Percentiles rank a stretch among this genome's conserved stretches.
These are phyloP conservation scores for Leptographium procerum DNA, from an alignment of 2,329 filamentous ascomycete genomes.

Conservation along the genomic window DNA sequence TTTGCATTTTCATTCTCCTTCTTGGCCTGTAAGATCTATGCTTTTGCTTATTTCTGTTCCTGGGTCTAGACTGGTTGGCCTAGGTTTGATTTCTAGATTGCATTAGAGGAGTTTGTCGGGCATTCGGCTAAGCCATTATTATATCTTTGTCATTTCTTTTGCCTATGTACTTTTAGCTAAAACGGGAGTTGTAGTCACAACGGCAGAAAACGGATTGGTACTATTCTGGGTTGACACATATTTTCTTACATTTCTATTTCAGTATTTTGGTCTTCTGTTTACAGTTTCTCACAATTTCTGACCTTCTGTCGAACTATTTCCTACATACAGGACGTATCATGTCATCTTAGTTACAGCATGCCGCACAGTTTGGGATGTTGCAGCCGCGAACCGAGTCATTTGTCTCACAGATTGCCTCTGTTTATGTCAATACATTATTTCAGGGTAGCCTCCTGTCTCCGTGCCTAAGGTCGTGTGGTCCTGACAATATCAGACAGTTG, in stretches of 20 bases:
- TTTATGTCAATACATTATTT: too few relatives aligned
- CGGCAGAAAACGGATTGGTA: background rate
- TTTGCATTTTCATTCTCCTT: background rate
- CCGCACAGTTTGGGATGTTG: too few relatives aligned
- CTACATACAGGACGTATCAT: background rate
- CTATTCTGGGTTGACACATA: background rate
- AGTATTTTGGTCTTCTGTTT: background rate
- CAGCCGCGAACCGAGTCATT: too few relatives aligned
- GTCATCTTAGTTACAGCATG: background rate
- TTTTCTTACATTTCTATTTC: background rate
- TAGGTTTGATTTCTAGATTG: background rate
- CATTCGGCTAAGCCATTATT: background rate
- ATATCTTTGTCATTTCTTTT: background rate
- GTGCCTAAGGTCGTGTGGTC: too few relatives aligned
- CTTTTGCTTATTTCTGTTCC: background rate
- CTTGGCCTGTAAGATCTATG: background rate
- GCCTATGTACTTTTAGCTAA: background rate
- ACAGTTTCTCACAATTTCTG: background rate
- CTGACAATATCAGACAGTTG: too few relatives aligned
- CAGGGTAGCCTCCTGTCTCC: too few relatives aligned
- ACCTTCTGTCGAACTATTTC: background rate
- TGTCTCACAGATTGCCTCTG: too few relatives aligned
- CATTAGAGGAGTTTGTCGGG: background rate
- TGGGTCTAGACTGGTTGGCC: background rate
- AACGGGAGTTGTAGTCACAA: background rate